Conservation (phyloP, 2,329 filamentous ascomycete genomes). For the Claviceps africana region DNA sequence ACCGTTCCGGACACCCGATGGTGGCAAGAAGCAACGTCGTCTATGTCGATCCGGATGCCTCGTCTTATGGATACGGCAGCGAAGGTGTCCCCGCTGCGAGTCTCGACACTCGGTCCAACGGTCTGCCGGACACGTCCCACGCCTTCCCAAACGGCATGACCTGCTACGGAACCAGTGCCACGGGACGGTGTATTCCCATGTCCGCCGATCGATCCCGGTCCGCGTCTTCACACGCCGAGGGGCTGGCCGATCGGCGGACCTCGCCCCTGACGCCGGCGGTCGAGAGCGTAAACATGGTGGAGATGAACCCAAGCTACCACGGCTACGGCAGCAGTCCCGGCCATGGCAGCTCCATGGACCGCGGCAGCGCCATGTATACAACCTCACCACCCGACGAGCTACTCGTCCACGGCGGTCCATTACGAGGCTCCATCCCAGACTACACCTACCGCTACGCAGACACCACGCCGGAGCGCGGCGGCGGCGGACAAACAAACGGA, state of each 20-base stretch:
- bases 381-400: conserved; percentile 5
- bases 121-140: conserved; percentile 8
- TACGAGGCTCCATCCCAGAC: conserved; percentile 10
- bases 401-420: conserved; percentile 9
- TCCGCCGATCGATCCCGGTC: neutral
- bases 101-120: conserved; percentile 9
- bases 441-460: conserved; percentile 20
- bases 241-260: neutral
- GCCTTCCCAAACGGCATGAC: conserved; percentile 11
- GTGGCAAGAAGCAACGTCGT: conserved; percentile 9
- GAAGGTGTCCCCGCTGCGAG: conserved; percentile 6
- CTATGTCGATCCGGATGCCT: conserved; percentile 15
- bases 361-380: conserved; percentile 8
- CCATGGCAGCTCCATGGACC: neutral
- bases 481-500: neutral
- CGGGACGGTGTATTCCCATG: neutral
- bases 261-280: neutral
- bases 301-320: neutral
- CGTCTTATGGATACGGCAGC: conserved; percentile 13
- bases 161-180: conserved; percentile 4
- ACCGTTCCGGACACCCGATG: conserved; percentile 12
- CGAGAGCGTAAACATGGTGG: neutral
- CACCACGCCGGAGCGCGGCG: conserved; percentile 5
- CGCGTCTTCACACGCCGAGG: neutral
- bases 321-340: neutral